Percentiles rank a stretch among this genome's conserved stretches.
These are phyloP conservation scores for Candida gorgasii DNA, from an alignment of 805 yeast species.

Conservation along the genomic window DNA sequence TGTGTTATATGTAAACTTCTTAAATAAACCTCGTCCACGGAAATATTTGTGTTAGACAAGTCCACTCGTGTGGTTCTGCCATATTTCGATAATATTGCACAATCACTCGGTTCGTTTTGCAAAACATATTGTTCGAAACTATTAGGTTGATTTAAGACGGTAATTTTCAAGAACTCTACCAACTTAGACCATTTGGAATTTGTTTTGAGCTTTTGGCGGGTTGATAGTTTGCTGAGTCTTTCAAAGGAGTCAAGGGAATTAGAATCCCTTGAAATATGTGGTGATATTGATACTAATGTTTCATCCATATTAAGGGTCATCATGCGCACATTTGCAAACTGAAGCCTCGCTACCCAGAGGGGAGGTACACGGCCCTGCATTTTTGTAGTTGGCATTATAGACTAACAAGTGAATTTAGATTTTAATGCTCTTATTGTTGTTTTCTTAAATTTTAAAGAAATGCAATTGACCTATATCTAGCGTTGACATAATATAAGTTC, in stretches of 20 bases:
- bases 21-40: conserved; percentile 36
- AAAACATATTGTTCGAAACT: conserved; percentile 45
- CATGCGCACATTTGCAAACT: not conserved
- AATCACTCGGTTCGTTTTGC: conserved; percentile 52
- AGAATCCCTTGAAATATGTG: conserved; percentile 2
- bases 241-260: conserved; percentile 3
- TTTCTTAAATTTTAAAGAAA: too few relatives aligned
- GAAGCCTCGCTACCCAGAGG: too few relatives aligned
- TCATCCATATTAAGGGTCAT: conserved; percentile 5
- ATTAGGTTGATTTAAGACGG: conserved; percentile 20
- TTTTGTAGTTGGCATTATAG: too few relatives aligned
- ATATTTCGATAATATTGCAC: conserved; percentile 53
- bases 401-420: too few relatives aligned
- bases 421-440: too few relatives aligned
- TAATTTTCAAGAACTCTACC: conserved; percentile 24
- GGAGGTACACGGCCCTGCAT: too few relatives aligned
- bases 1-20: conserved; percentile 50
- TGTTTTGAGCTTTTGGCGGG: conserved; percentile 1
- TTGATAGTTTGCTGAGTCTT: conserved; percentile 1
- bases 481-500: too few relatives aligned
- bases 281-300: conserved; percentile 2
- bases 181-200: not conserved
- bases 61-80: conserved; percentile 40
- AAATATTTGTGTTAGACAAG: conserved; percentile 23
- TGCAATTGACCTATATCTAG: too few relatives aligned